Base-by-base conservation (phyloP, 1,284 basidiomycete species). In the Rhodotorula sp. region DNA sequence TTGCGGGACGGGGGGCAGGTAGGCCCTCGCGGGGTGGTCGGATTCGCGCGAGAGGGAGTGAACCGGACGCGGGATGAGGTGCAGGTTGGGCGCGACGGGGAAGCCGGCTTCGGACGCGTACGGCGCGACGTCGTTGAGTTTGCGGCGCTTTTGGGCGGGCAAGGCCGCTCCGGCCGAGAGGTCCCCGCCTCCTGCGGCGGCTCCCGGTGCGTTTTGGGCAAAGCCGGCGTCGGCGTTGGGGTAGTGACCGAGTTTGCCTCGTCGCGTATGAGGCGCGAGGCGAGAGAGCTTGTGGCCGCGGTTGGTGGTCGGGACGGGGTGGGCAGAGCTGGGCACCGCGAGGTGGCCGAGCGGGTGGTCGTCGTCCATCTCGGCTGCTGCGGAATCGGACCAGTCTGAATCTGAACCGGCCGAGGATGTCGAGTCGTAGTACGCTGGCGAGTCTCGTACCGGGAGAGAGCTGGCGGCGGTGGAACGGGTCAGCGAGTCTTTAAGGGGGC, bases 231-330 rank as follows among this genome's bases (percentile, higher is more conserved):
- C 76, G 58, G 67, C 67, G 64, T 74, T 64, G 10, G 74, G 64
- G 62, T 72, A 66, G 56, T 68, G 67, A n/a, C 77, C 78, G 46
- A 79, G 73, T n/a, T 74, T 65, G 23, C 70, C 71, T n/a, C 71
- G 71, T 18, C 74, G 68, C 46, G 70, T 67, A 71, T 73, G 71
- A 1, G 68, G 62, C 6, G 77, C 69, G 20, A 54, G 48, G 10
- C 64, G 62, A 20, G 64, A 62, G 23, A 79, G 76, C 70, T 79
- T 79, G 70, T 76, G 47, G 29, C 78, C 78, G 23, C 78, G 69
- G 71, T 79, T 79, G 18, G 76, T 76, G 20, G 74, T 63, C 34
- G 67, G 64, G 26, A 64, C 23, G 26, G 14, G 20, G 52, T 14
- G 20, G 14, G 47, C 47, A 18, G 60, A 23, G 26, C 20, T 34